phyloP scores from a whole-genome alignment of 176 grass and related monocot species.

The Hordeum marinum region DNA sequence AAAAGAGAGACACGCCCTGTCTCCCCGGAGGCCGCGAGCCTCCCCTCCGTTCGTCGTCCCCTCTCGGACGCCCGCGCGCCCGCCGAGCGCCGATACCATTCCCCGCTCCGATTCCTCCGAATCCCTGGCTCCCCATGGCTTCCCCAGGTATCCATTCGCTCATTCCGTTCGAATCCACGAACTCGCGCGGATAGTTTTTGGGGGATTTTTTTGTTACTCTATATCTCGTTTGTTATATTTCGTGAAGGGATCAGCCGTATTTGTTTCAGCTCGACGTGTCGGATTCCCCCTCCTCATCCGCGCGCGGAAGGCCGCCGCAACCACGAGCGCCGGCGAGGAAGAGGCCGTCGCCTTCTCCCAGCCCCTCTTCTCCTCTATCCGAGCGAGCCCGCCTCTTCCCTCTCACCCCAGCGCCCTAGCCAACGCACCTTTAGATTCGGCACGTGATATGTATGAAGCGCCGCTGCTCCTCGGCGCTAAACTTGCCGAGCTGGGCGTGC shows the following conservation, averaged over 20 bases:
- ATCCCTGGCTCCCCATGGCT: not conserved
- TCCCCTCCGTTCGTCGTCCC: not conserved
- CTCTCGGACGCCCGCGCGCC: not conserved
- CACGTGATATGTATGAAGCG: not conserved
- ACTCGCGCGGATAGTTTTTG: not conserved
- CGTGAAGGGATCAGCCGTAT: not conserved
- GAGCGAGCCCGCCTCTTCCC: not conserved
- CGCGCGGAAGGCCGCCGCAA: not conserved
- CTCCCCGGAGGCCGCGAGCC: not conserved
- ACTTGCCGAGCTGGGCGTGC: not conserved
- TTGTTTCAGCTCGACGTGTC: not conserved
- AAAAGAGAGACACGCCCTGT: not conserved
- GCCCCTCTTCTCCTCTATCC: not conserved
- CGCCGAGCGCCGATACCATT: not conserved
- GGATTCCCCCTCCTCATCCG: not conserved
- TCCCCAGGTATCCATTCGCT: conserved; percentile 21
- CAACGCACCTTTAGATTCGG: not conserved
- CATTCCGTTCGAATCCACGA: not conserved
- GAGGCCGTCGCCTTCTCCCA: not conserved
- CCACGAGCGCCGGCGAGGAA: not conserved
- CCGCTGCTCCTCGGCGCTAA: not conserved
- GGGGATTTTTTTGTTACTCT: not conserved
- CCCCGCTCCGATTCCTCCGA: not conserved
- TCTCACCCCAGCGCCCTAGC: not conserved
- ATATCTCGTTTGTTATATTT: not conserved